Percentiles rank a stretch among this genome's conserved stretches.
Evolutionary conservation across 1,139 yeast species (phyloP).

Genomic region (Debaryomyces sp.): DNA sequence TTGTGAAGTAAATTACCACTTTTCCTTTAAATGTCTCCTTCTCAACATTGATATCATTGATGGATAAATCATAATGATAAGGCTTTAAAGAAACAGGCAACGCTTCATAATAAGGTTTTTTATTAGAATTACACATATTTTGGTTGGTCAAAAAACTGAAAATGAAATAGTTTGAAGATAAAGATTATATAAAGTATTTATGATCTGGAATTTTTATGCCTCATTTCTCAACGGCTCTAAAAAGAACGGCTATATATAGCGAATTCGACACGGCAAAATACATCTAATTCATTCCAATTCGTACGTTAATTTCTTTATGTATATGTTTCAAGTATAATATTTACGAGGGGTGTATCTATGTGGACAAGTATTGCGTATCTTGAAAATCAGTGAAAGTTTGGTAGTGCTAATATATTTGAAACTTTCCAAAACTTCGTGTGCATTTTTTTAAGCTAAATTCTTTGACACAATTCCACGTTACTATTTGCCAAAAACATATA

Average conservation of each 20-base stretch:
- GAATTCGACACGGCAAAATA: not conserved
- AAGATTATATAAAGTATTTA: not conserved
- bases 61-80: slow-evolving; percentile 43
- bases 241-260: not conserved
- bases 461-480: too few species aligned
- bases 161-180: not conserved
- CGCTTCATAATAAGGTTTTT: slow-evolving; percentile 40
- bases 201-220: not conserved
- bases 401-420: not conserved
- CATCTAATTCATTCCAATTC: not conserved
- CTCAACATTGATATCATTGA: slow-evolving; percentile 36
- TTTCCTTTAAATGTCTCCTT: slow-evolving; percentile 43
- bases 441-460: not conserved
- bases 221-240: slow-evolving; percentile 1
- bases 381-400: not conserved
- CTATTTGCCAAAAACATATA: not conserved
- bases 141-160: not conserved
- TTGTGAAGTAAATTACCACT: slow-evolving; percentile 41
- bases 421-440: not conserved
- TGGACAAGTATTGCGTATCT: not conserved
- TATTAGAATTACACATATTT: slow-evolving; percentile 6
- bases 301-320: not conserved
- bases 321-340: not conserved
- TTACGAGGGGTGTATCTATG: not conserved
- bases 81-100: slow-evolving; percentile 49